Evolutionary conservation across 2,329 filamentous ascomycete genomes (phyloP), one percentile per base, ranked within the genome.

Genomic region (Fusarium mangiferae): DNA sequence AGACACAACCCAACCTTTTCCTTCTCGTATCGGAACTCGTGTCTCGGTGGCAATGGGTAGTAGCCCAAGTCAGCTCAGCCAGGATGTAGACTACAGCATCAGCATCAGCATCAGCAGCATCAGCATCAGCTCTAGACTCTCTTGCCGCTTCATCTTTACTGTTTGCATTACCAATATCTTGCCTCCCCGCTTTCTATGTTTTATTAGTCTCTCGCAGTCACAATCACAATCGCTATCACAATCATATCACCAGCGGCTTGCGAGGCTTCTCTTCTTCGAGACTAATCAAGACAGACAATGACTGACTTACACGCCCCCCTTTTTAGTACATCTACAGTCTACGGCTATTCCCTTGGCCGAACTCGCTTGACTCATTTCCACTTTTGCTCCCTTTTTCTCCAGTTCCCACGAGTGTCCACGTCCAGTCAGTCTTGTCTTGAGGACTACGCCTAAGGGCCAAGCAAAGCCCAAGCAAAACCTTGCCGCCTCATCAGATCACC

Each of bases 391-490:
- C 52, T 59, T 67, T 39, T 55, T n/a, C 14, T 42, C 36, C 12
- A n/a, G 24, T n/a, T 36, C 30, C n/a, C n/a, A 13, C 30, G 12
- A 24, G 22, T 22, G 28, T 46, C 30, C 24, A 41, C 26, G 36
- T 18, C 36, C 49, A 36, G 33, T 54, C 33, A 33, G 46, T 51
- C 46, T 51, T 14, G 22, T 51, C 24, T 39, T 54, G 35, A 20
- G 24, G 24, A 39, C 24, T 63, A 57, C 60, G 63, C 46, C 57
- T 39, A 57, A 61, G 41, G 62, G 41, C 56, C 49, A 62, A 56
- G 54, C 67, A 55, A 66, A 70, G 67, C 51, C 68, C 68, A 67
- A 22, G 67, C 61, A 73, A 73, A 73, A 73, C 55, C n/a, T 73
- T 73, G 42, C 55, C 70, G 66, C 70, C 45, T 73, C 70, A 28